phyloP scores from a whole-genome alignment of 2,329 filamentous ascomycete genomes.

The Ophiosphaerella korrae region DNA sequence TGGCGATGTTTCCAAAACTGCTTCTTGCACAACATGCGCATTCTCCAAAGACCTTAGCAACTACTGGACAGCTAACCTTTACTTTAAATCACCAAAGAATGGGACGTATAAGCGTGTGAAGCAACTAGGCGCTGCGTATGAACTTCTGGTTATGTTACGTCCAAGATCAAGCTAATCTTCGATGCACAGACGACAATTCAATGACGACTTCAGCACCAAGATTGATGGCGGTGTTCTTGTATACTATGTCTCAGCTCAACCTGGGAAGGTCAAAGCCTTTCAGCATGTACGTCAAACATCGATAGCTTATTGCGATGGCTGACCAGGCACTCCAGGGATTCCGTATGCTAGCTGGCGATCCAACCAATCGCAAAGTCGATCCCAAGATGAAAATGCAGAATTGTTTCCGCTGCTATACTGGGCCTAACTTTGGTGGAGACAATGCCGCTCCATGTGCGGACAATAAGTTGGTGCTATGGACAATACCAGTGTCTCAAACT shows the following conservation, averaged over 20 bases:
- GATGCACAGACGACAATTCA: conserved; percentile 18
- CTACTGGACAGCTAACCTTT: conserved; percentile 52
- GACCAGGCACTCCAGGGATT: conserved; percentile 4
- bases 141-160: too few species aligned
- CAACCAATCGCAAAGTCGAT: conserved; percentile 19
- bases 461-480: conserved; percentile 1
- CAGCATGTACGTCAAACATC: conserved; percentile 5
- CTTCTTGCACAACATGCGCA: conserved; percentile 50
- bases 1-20: conserved; percentile 32
- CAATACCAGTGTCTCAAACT: too few species aligned
- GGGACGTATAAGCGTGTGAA: conserved; percentile 45
- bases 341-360: conserved; percentile 46
- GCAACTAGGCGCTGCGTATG: conserved; percentile 10
- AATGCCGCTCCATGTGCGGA: conserved; percentile 33
- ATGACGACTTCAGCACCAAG: conserved; percentile 29
- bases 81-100: conserved; percentile 28
- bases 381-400: conserved; percentile 34
- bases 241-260: conserved; percentile 31
- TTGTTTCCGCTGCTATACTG: conserved; percentile 52
- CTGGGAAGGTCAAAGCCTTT: conserved; percentile 27
- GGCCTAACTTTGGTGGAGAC: conserved; percentile 51
- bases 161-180: too few species aligned
- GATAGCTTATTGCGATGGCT: too few species aligned
- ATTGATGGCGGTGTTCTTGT: conserved; percentile 29
- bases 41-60: conserved; percentile 41